Evolutionary conservation across 768 basidiomycete genomes (phyloP), one percentile per base, ranked within the genome.

Genomic region (Chlorophyllum brunneum): DNA sequence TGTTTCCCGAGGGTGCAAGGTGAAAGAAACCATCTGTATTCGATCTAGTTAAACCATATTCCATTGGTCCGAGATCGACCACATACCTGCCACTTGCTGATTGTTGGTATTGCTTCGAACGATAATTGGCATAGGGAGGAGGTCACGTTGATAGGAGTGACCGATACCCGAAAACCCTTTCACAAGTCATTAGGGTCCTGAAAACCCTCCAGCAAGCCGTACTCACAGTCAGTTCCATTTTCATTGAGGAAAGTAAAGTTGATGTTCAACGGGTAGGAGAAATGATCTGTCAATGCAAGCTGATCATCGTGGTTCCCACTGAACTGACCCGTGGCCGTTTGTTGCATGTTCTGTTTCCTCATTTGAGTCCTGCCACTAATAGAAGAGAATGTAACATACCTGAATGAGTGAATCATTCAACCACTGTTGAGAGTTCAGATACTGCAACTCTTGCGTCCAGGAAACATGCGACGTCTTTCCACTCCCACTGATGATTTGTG

Each of bases 121-220:
- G 47, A 81, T 74, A 55, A 85, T 78, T 1, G 86, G 82, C 34
- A 74, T 72, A 1, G 86, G 86, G 11, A 76, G 60, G 33, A 83
- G 65, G 20, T 70, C 67, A 20, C 87, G 80, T 44, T 80, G 65
- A 60, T 88, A 91, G 0, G 82, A 83, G 59, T 88, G 88, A 58
- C 90, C 85, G 53, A 91, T 76, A 2, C 62, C 59, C 23, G 41
- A 7, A 6, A 27, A 27, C 41, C 41, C 41, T 8, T 75, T 67
- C 44, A 72, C 70, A 60, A 78, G 84, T 87, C 20, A 23, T 34
- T 36, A 23, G 59, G 37, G 58, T 52, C 8, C 10, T 47, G 4
- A n/a, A 7, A 4, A 56, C 18, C 2, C 15, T 40, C n/a, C 18
- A 42, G 18, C 7, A 30, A 18, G 18, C 24, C n/a, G 40, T 26